Conservation (phyloP, 306 rosid genomes). For the Oemleria cerasiformis region DNA sequence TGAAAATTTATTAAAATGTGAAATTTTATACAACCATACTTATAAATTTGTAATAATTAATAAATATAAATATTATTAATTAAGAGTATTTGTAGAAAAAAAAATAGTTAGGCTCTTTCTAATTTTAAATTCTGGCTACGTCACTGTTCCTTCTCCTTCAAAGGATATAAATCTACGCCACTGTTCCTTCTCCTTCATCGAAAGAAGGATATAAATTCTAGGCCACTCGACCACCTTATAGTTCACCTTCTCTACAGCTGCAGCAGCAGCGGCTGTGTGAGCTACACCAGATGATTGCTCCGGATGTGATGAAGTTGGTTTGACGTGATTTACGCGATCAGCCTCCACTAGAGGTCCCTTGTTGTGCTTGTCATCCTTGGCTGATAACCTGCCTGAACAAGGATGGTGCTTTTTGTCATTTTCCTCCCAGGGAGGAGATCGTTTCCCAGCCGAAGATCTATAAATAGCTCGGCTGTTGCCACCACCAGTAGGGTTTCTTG, state of each 20-base stretch:
- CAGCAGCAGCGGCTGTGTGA: background rate
- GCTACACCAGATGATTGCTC: conserved; percentile 24
- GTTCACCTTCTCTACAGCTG: conserved; percentile 35
- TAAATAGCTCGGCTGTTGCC: conserved; percentile 31
- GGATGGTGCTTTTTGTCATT: conserved; percentile 37
- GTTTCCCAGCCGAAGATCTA: conserved; percentile 48
- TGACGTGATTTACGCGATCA: conserved; percentile 33
- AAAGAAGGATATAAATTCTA: conserved; percentile 50
- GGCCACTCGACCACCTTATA: conserved; percentile 57
- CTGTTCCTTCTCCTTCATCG: conserved; percentile 82
- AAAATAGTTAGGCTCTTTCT: too few relatives aligned
- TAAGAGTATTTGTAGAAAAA: too few relatives aligned
- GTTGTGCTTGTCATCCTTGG: conserved; percentile 45
- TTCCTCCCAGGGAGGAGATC: conserved; percentile 42
- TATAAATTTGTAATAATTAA: too few relatives aligned
- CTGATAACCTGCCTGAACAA: conserved; percentile 33
- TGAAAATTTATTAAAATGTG: too few relatives aligned
- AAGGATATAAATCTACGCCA: too few relatives aligned
- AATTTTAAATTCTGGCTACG: too few relatives aligned
- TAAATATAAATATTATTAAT: too few relatives aligned
- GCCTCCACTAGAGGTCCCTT: conserved; percentile 33
- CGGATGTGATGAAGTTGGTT: conserved; percentile 35
- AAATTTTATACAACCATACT: too few relatives aligned
- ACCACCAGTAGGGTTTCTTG: conserved; percentile 36
- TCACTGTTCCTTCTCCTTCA: too few relatives aligned